These are phyloP conservation scores for Hemileccinum impolitum DNA, from an alignment of 768 basidiomycete species.

Conservation along the genomic window DNA sequence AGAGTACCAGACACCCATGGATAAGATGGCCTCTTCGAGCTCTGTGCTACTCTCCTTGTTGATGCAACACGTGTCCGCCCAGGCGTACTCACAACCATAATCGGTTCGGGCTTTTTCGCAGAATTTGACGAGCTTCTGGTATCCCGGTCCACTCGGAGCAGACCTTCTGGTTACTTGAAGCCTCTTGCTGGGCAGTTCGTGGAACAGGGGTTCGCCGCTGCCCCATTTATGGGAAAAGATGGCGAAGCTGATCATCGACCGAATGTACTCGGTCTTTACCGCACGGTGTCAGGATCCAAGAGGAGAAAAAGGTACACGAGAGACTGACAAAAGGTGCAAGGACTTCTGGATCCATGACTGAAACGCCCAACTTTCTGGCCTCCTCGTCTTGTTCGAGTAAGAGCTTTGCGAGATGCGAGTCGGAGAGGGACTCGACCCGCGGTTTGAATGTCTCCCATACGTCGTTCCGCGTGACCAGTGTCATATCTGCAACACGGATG, in stretches of 20 bases:
- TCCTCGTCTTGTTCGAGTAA: constrained; percentile 24
- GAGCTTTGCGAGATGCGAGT: constrained; percentile 22
- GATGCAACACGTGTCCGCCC: constrained; percentile 28
- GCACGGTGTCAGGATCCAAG: constrained; percentile 3
- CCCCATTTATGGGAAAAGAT: constrained; percentile 29
- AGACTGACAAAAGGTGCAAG: constrained; percentile 19
- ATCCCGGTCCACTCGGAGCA: constrained; percentile 18
- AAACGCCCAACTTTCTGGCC: constrained; percentile 19
- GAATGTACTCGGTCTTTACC: constrained; percentile 15
- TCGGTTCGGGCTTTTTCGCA: constrained; percentile 25
- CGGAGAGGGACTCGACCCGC: constrained; percentile 18
- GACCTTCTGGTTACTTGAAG: constrained; percentile 11
- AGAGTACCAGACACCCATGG: constrained; percentile 23
- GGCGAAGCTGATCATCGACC: constrained; percentile 21
- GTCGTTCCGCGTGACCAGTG: constrained; percentile 17
- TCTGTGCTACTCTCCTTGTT: constrained; percentile 27
- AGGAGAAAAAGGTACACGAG: background rate
- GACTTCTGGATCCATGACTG: constrained; percentile 20
- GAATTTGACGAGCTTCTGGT: constrained; percentile 25
- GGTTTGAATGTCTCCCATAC: constrained; percentile 19
- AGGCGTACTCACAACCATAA: constrained; percentile 26
- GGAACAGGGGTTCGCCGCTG: constrained; percentile 17
- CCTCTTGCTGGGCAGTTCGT: constrained; percentile 20
- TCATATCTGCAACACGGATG: constrained; percentile 22
- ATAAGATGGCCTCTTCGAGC: constrained; percentile 26